A percentile compares a stretch with the other conserved stretches of the same genome.
These are phyloP conservation scores for Saccharomycopsis vini DNA, from an alignment of 805 yeast genomes.

Conservation along the genomic window DNA sequence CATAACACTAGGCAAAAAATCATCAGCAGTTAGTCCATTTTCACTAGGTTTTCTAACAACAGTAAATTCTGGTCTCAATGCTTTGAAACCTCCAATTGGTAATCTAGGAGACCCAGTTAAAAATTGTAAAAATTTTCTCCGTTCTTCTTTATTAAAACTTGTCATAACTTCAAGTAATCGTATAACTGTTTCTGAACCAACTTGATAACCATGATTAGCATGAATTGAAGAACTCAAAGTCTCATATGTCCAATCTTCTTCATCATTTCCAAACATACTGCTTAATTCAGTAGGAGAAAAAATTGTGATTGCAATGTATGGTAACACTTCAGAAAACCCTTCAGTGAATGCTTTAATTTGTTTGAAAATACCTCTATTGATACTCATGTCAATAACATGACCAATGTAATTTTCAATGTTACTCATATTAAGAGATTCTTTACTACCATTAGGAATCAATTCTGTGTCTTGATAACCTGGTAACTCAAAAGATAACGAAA, in stretches of 20 bases:
- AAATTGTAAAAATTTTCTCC: constrained; percentile 73
- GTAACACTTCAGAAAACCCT: constrained; percentile 81
- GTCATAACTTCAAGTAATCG: constrained; percentile 55
- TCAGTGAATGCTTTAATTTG: constrained; percentile 63
- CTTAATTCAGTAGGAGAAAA: constrained; percentile 71
- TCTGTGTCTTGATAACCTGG: constrained; percentile 69
- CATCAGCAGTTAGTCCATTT: constrained; percentile 50
- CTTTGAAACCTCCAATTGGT: constrained; percentile 89
- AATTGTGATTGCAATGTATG: constrained; percentile 59
- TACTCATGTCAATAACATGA: constrained; percentile 45
- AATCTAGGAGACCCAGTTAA: constrained; percentile 88
- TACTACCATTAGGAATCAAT: constrained; percentile 47
- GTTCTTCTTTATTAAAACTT: constrained; percentile 43
- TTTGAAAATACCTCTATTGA: constrained; percentile 52
- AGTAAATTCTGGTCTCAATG: constrained; percentile 72
- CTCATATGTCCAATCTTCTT: constrained; percentile 78
- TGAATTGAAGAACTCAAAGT: constrained; percentile 52
- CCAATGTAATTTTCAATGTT: constrained; percentile 54
- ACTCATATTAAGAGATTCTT: constrained; percentile 34
- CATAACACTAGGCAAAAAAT: constrained; percentile 92
- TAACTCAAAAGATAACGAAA: constrained; percentile 56
- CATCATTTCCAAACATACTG: constrained; percentile 62
- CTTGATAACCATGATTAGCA: constrained; percentile 86
- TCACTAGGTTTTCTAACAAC: constrained; percentile 83
- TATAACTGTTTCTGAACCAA: constrained; percentile 56